These are phyloP conservation scores for Eutrema heterophyllum DNA, from an alignment of 345 rosid species.

Conservation along the genomic window DNA sequence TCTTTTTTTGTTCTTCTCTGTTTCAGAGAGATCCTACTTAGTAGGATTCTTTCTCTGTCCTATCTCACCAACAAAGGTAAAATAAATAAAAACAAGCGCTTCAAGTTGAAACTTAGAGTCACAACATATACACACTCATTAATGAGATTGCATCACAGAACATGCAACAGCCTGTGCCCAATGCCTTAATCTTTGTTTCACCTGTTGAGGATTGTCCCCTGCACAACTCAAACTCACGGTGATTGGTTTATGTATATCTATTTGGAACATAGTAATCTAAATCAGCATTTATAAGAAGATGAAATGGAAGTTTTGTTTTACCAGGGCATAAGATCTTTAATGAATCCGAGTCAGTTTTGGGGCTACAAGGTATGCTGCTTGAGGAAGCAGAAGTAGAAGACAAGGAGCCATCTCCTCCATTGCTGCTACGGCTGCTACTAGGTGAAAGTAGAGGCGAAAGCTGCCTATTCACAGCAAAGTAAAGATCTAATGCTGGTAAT, in stretches of 20 bases:
- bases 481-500: constrained; percentile 84
- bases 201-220: constrained; percentile 72
- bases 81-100: not conserved
- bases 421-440: constrained; percentile 37
- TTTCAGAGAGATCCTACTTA: constrained; percentile 26
- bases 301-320: constrained; percentile 13
- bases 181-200: constrained; percentile 54
- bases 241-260: not conserved
- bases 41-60: constrained; percentile 29
- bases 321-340: constrained; percentile 85
- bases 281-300: not conserved
- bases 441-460: constrained; percentile 76
- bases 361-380: constrained; percentile 48
- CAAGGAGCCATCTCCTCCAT: constrained; percentile 28
- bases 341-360: constrained; percentile 54
- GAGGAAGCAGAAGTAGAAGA: constrained; percentile 38
- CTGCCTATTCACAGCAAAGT: constrained; percentile 88
- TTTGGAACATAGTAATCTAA: not conserved
- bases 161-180: constrained; percentile 75
- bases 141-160: constrained; percentile 46
- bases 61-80: constrained; percentile 23
- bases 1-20: constrained; percentile 3
- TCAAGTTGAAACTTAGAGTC: constrained; percentile 9
- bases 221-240: constrained; percentile 17
- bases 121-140: constrained; percentile 19